Evolutionary conservation across 805 yeast genomes (phyloP), one percentile per base, ranked within the genome.

Genomic region (Ogataea methanolica): DNA sequence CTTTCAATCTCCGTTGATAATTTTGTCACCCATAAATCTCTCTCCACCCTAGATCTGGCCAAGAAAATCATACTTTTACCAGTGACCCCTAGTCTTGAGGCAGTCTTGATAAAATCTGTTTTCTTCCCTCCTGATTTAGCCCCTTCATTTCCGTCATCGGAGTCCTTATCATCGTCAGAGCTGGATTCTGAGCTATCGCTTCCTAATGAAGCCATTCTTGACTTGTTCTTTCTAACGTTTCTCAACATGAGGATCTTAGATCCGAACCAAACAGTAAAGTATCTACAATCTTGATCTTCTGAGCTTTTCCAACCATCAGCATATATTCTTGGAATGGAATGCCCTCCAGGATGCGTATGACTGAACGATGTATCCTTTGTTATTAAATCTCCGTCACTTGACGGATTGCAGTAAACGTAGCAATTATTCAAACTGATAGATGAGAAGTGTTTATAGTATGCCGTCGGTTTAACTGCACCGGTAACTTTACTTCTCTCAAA

Each of bases 211-310:
- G 7, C 23, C 14, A 12, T 11, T 29, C 41, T 49, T 6, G 42
- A 31, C 5, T 44, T 42, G 22, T 47, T 40, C 15, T 44, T 46
- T 39, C 47, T 51, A 15, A 45, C 39, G 42, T 49, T 73, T 31
- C 52, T 52, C 36, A 60, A 59, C 48, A 79, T 66, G 3, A 72
- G 65, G 47, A 83, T 67, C 54, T 83, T 85, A 6, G 75, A 74
- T 0, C 90, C 92, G 65, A 83, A 79, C 96, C 97, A 90, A 2
- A 92, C 56, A 0, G 94, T 87, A 58, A 92, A 90, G 52, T 94
- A 81, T 43, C 96, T 71, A 26, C 79, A 67, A n/a, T 73, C 56
- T 54, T 88, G 94, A 42, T 83, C 86, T 57, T 92, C 98, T 8
- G 80, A 71, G 2, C 95, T 84, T 53, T 74, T 77, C 89, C 95